Evolutionary conservation across 1,139 yeast genomes (phyloP).

Genomic region (Saccharomyces hybrid): DNA sequence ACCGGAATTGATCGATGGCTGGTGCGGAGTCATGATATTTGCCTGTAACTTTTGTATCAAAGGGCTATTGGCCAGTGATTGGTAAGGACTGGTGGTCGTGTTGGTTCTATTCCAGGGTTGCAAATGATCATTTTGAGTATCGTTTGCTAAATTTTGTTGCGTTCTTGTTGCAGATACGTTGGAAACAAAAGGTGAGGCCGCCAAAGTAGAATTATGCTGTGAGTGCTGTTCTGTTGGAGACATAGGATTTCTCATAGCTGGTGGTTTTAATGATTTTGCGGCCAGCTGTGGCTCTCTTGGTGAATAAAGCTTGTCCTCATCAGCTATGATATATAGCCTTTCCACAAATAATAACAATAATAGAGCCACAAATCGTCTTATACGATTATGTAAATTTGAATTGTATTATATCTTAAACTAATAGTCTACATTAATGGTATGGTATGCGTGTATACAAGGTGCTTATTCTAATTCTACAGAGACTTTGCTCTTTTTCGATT

Average conservation of each 20-base stretch:
- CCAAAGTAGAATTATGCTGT: slow-evolving; percentile 56
- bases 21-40: slow-evolving; percentile 22
- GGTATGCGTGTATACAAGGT: neutral
- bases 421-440: neutral
- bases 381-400: neutral
- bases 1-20: slow-evolving; percentile 11
- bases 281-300: neutral
- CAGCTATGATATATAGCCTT: neutral
- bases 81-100: slow-evolving; percentile 13
- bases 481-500: slow-evolving; percentile 39
- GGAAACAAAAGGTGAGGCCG: slow-evolving; percentile 52
- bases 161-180: slow-evolving; percentile 29
- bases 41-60: slow-evolving; percentile 24
- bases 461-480: slow-evolving; percentile 48
- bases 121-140: slow-evolving; percentile 4
- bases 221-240: slow-evolving; percentile 29
- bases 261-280: neutral
- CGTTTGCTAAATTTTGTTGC: neutral
- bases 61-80: slow-evolving; percentile 26
- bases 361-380: neutral
- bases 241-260: slow-evolving; percentile 12
- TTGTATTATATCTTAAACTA: neutral
- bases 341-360: neutral
- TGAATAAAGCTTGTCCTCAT: neutral
- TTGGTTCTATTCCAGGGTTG: slow-evolving; percentile 25